Evolutionary conservation across 306 rosid species (phyloP), one percentile per base, ranked within the genome.

Genomic region (Abrus precatorius): DNA sequence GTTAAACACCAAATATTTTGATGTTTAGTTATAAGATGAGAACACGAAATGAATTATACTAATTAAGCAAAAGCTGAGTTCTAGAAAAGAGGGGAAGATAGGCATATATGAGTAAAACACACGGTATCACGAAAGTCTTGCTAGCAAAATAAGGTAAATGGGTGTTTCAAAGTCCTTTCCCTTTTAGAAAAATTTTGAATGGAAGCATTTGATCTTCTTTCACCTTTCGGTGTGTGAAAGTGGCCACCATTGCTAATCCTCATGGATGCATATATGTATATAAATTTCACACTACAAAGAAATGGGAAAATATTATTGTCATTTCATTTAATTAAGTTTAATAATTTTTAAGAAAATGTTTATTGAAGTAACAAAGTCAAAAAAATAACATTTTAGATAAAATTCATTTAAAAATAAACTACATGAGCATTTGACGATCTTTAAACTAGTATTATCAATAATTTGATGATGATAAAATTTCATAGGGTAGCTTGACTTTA

Each of bases 101-200:
- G 61, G 69, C 62, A 84, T 70, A 79, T 57, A n/a, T 70, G 85
- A 78, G 88, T 56, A 41, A 80, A 86, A 82, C 57, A 59, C 77
- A 81, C 80, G 73, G 77, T 81, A 89, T 92, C 93, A 92, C 97
- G 94, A 92, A 87, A 90, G 87, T 92, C 97, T 82, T 84, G 97
- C 87, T 78, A 69, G 4, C 65, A 62, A 80, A 36, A 85, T 72
- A 82, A 84, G 89, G 92, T 38, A 86, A 87, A 86, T 85, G 77
- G 83, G 57, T 84, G 80, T 53, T 72, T 85, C 40, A 55, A 77
- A 78, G 82, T 70, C 63, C 54, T 79, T 73, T 77, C 13, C 67
- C 79, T 92, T 74, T 74, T 49, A 85, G 54, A 80, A 84, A 71
- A 28, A n/a, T 54, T 81, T 1, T 80, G 80, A 79, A 82, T 83